phyloP scores from a whole-genome alignment of 2,329 filamentous ascomycete genomes.

The Epichloe elymi region DNA sequence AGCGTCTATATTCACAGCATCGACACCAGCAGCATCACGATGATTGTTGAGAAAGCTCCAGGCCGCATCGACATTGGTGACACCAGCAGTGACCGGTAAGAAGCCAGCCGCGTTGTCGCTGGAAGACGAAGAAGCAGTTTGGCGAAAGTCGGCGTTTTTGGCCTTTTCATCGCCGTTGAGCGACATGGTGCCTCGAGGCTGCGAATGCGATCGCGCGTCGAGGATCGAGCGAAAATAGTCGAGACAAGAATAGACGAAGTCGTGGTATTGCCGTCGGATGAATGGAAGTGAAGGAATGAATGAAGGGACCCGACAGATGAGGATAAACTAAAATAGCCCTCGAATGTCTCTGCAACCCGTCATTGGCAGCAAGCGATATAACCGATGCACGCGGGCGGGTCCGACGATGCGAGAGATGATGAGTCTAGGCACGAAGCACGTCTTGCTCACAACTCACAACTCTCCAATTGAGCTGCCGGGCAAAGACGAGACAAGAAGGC shows the following conservation, averaged over 20 bases:
- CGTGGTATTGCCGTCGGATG: background rate
- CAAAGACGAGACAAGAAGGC: background rate
- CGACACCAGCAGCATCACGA: constrained; percentile 22
- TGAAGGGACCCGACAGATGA: background rate
- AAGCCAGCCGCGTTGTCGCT: constrained; percentile 4
- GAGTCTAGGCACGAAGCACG: background rate
- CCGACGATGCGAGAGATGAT: background rate
- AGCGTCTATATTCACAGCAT: constrained; percentile 26
- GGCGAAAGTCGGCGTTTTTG: constrained; percentile 8
- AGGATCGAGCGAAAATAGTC: background rate
- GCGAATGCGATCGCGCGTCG: background rate
- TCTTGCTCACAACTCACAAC: background rate
- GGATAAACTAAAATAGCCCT: background rate
- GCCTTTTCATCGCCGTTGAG: constrained; percentile 13
- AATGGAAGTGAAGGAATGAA: background rate
- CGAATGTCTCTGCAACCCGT: background rate
- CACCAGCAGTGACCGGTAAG: background rate
- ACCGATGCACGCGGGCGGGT: background rate
- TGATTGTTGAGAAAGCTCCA: constrained; percentile 32
- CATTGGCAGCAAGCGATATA: background rate
- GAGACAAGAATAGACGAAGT: background rate
- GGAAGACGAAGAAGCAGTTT: constrained; percentile 11
- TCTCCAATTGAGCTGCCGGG: background rate
- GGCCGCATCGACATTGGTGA: constrained; percentile 27
- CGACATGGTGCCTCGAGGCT: constrained; percentile 12